Evolutionary conservation across 495 filamentous ascomycete species (phyloP).

Genomic region (Thermothielavioides terrestris): DNA sequence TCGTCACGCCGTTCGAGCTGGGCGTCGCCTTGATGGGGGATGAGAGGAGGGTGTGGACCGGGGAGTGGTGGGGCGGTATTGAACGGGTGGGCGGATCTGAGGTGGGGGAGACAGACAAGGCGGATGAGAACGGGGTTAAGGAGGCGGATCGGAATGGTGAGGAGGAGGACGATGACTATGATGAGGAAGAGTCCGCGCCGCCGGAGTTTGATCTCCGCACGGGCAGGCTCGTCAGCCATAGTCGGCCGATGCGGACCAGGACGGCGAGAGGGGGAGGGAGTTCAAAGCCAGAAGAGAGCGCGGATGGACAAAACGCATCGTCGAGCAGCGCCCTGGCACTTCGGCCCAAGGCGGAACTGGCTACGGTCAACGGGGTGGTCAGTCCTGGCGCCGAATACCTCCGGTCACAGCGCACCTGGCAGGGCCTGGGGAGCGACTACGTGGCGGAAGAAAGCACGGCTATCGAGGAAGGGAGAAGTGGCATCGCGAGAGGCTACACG

Average conservation of each 20-base stretch:
- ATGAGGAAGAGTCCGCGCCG: slow-evolving; percentile 48
- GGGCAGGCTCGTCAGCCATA: slow-evolving; percentile 73
- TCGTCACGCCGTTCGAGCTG: slow-evolving; percentile 90
- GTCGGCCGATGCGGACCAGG: slow-evolving; percentile 60
- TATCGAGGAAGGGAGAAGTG: slow-evolving; percentile 75
- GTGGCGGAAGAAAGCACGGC: slow-evolving; percentile 55
- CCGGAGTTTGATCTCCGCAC: slow-evolving; percentile 91
- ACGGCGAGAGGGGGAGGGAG: not conserved
- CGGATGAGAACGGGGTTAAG: slow-evolving; percentile 16
- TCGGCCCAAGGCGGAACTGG: slow-evolving; percentile 61
- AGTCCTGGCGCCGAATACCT: slow-evolving; percentile 89
- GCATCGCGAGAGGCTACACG: slow-evolving; percentile 83
- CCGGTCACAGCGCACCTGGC: slow-evolving; percentile 77
- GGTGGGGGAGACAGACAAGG: slow-evolving; percentile 9
- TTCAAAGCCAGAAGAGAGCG: slow-evolving; percentile 7
- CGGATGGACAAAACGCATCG: slow-evolving; percentile 14
- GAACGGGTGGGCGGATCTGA: slow-evolving; percentile 37
- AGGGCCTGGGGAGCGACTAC: slow-evolving; percentile 84
- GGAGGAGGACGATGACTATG: slow-evolving; percentile 15
- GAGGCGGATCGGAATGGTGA: slow-evolving; percentile 15
- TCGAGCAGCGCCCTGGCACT: slow-evolving; percentile 41
- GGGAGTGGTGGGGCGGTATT: slow-evolving; percentile 69
- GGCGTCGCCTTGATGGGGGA: slow-evolving; percentile 63
- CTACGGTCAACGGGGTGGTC: slow-evolving; percentile 65
- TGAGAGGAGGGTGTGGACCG: slow-evolving; percentile 62